phyloP scores from a whole-genome alignment of 2,329 filamentous ascomycete species.

The Esteya vermicola region DNA sequence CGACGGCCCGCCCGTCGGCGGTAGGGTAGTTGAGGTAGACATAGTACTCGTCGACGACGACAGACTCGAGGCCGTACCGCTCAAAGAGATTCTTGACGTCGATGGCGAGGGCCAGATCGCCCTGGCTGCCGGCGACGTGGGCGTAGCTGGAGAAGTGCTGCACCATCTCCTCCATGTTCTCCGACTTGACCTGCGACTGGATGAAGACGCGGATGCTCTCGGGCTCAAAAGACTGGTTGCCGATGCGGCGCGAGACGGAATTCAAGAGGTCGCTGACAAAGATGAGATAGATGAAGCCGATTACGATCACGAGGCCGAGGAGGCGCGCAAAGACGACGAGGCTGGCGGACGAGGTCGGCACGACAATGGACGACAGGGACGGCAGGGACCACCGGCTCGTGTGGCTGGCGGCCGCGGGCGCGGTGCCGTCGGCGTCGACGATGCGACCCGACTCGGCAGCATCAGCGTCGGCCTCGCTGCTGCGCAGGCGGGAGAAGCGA shows the following conservation, averaged over 20 bases:
- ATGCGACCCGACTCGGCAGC: slow-evolving; percentile 6
- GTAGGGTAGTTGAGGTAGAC: slow-evolving; percentile 91
- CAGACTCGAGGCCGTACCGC: slow-evolving; percentile 58
- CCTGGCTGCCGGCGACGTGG: slow-evolving; percentile 88
- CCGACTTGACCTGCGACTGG: slow-evolving; percentile 56
- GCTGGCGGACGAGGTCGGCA: slow-evolving; percentile 26
- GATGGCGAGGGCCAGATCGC: slow-evolving; percentile 72
- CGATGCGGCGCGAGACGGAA: slow-evolving; percentile 45
- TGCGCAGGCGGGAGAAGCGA: slow-evolving; percentile 4
- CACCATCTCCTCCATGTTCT: slow-evolving; percentile 57
- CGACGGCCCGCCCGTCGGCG: slow-evolving; percentile 60
- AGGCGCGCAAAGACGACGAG: slow-evolving; percentile 57
- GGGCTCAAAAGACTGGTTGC: slow-evolving; percentile 64
- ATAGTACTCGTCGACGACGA: slow-evolving; percentile 63
- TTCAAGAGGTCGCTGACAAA: slow-evolving; percentile 77
- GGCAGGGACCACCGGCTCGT: too few species aligned
- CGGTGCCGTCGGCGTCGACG: background rate
- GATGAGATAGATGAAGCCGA: slow-evolving; percentile 67
- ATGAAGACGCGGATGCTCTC: slow-evolving; percentile 68
- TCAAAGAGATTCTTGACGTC: slow-evolving; percentile 70
- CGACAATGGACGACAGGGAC: slow-evolving; percentile 12
- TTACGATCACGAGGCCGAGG: slow-evolving; percentile 59
- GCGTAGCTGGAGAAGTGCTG: slow-evolving; percentile 69
- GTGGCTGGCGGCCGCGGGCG: slow-evolving; percentile 7
- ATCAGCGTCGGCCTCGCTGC: background rate